Conservation (phyloP, 176 grass and related monocot genomes). For the Lolium multiflorum region DNA sequence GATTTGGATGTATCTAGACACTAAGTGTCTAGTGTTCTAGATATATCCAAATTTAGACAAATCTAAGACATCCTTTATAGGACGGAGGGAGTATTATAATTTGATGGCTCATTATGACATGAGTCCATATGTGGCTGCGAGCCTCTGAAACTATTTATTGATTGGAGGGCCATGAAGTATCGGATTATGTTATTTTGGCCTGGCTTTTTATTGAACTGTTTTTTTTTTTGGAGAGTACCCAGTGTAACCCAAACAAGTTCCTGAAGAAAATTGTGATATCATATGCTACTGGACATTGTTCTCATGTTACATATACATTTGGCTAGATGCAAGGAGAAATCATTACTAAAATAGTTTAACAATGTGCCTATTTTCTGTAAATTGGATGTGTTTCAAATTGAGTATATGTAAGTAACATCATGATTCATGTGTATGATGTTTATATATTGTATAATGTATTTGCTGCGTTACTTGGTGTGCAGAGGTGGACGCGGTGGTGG, state of each 20-base stretch:
- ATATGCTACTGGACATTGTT: not conserved
- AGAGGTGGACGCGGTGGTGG: slow-evolving; percentile 78
- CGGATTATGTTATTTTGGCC: not conserved
- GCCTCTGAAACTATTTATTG: not conserved
- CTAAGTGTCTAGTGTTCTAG: too few species aligned
- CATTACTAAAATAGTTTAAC: not conserved
- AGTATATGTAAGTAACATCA: not conserved
- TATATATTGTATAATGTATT: slow-evolving; percentile 3
- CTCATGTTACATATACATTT: not conserved
- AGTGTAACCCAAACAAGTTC: not conserved
- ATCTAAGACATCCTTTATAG: too few species aligned
- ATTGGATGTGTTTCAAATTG: not conserved
- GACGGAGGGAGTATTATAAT: too few species aligned
- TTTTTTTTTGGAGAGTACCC: not conserved
- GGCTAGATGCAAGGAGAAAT: not conserved
- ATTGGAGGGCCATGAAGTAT: not conserved
- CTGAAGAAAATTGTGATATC: not conserved
- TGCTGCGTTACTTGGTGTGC: not conserved
- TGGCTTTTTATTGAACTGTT: slow-evolving; percentile 11
- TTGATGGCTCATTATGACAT: too few species aligned
- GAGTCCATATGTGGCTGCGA: not conserved
- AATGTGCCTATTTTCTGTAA: not conserved
- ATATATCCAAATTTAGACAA: too few species aligned
- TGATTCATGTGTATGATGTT: slow-evolving; percentile 6
- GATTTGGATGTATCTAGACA: too few species aligned